These are phyloP conservation scores for Pyronema omphalodes DNA, from an alignment of 495 filamentous ascomycete genomes.

Conservation along the genomic window DNA sequence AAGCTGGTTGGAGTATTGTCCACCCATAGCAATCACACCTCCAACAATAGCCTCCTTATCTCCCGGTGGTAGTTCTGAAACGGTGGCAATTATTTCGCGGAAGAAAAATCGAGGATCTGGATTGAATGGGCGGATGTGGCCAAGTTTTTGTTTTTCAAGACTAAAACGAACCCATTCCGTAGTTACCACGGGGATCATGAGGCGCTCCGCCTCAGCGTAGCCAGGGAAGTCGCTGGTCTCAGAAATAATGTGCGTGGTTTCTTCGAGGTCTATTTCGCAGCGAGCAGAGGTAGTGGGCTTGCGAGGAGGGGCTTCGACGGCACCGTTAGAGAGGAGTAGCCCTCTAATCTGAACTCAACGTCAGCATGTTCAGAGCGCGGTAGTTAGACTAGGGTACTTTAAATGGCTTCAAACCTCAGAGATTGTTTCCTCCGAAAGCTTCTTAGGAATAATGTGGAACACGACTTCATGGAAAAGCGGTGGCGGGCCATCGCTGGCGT, in stretches of 20 bases:
- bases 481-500: not conserved
- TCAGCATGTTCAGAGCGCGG: constrained; percentile 22
- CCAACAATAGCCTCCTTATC: constrained; percentile 88
- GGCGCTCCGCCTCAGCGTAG: constrained; percentile 48
- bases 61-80: constrained; percentile 59
- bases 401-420: constrained; percentile 27
- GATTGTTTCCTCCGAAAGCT: constrained; percentile 27
- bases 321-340: constrained; percentile 29
- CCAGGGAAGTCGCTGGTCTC: constrained; percentile 72
- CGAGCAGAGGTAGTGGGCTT: constrained; percentile 8
- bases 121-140: constrained; percentile 63
- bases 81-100: constrained; percentile 54
- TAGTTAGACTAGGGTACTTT: not conserved
- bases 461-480: constrained; percentile 22
- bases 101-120: constrained; percentile 85
- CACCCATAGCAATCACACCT: constrained; percentile 76
- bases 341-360: constrained; percentile 30
- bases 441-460: constrained; percentile 26
- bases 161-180: constrained; percentile 60
- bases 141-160: constrained; percentile 46
- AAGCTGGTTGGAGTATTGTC: constrained; percentile 50
- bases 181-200: constrained; percentile 69
- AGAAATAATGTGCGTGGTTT: constrained; percentile 69
- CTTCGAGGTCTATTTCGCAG: constrained; percentile 31
- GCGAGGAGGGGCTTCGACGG: constrained; percentile 27